These are phyloP conservation scores for Fraxinus greggii DNA, from an alignment of 305 asterid genomes.

Conservation along the genomic window DNA sequence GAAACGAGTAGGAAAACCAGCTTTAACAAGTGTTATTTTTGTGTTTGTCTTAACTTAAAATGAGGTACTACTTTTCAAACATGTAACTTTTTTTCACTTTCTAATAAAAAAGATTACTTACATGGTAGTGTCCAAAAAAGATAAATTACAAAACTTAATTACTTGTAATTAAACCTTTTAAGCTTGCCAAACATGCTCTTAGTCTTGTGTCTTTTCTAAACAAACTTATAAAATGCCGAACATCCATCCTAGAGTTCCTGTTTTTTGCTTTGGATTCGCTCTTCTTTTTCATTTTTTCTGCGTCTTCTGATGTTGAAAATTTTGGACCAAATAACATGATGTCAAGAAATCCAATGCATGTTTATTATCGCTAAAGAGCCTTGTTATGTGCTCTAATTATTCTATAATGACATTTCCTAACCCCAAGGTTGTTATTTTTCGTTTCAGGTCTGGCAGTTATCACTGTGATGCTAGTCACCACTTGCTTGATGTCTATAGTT, in stretches of 20 bases:
- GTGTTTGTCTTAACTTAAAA: neutral
- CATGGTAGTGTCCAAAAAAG: neutral
- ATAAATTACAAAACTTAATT: neutral
- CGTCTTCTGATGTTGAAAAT: neutral
- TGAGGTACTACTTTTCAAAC: neutral
- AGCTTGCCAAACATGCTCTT: neutral
- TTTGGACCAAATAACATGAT: neutral
- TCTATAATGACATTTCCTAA: neutral
- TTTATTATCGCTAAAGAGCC: neutral
- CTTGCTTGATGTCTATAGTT: conserved; percentile 11
- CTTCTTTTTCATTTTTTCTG: neutral
- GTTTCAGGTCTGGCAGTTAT: conserved; percentile 22
- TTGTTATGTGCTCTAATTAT: neutral
- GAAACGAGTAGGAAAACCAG: neutral
- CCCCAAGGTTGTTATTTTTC: neutral
- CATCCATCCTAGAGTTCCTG: neutral
- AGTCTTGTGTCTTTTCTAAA: neutral
- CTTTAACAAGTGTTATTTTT: neutral
- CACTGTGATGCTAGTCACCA: conserved; percentile 22
- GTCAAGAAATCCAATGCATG: neutral
- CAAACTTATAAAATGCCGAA: neutral
- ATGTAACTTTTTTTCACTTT: neutral
- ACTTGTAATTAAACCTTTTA: neutral
- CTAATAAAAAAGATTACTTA: neutral
- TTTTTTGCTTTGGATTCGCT: neutral